Conservation (phyloP, 2,329 filamentous ascomycete species). For the Periconia sp. region DNA sequence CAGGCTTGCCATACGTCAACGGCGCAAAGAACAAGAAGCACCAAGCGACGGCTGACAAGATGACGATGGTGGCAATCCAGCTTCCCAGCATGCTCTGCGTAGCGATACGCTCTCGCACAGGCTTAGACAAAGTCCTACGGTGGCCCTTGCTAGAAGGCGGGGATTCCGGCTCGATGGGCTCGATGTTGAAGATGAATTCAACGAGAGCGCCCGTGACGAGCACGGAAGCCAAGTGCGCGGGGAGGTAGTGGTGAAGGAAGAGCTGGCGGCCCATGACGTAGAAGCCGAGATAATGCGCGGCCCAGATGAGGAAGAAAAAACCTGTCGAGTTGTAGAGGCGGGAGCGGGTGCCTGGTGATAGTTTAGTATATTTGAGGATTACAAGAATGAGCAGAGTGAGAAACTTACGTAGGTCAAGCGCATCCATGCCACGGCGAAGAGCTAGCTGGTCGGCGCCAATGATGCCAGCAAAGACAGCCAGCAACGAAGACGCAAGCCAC, state of each 20-base stretch:
- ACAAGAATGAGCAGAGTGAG: background rate
- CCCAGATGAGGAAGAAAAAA: slow-evolving; percentile 99
- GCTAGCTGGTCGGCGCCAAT: slow-evolving; percentile 92
- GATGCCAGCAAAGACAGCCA: slow-evolving; percentile 93
- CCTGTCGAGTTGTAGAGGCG: slow-evolving; percentile 98
- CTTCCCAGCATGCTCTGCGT: slow-evolving; percentile 76
- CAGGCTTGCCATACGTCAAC: slow-evolving; percentile 92
- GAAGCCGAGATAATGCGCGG: slow-evolving; percentile 96
- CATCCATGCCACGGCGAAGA: slow-evolving; percentile 89
- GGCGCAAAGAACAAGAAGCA: slow-evolving; percentile 95
- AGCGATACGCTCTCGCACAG: slow-evolving; percentile 81
- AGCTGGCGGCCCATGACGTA: slow-evolving; percentile 98
- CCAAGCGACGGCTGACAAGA: slow-evolving; percentile 71
- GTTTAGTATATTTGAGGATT: slow-evolving; percentile 34
- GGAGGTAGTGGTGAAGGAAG: slow-evolving; percentile 97
- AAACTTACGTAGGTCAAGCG: slow-evolving; percentile 86
- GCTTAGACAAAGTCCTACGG: slow-evolving; percentile 62
- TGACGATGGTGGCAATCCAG: slow-evolving; percentile 78
- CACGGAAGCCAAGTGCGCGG: slow-evolving; percentile 87
- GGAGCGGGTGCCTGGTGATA: slow-evolving; percentile 76
- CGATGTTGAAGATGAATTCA: slow-evolving; percentile 95
- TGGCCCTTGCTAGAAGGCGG: slow-evolving; percentile 39
- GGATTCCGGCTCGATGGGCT: slow-evolving; percentile 67
- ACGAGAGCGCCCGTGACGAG: slow-evolving; percentile 89
- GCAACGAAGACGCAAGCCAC: slow-evolving; percentile 92